Evolutionary conservation across 139 green algal genomes (phyloP), one percentile per base, ranked within the genome.

Genomic region (Yamagishiella unicocca): DNA sequence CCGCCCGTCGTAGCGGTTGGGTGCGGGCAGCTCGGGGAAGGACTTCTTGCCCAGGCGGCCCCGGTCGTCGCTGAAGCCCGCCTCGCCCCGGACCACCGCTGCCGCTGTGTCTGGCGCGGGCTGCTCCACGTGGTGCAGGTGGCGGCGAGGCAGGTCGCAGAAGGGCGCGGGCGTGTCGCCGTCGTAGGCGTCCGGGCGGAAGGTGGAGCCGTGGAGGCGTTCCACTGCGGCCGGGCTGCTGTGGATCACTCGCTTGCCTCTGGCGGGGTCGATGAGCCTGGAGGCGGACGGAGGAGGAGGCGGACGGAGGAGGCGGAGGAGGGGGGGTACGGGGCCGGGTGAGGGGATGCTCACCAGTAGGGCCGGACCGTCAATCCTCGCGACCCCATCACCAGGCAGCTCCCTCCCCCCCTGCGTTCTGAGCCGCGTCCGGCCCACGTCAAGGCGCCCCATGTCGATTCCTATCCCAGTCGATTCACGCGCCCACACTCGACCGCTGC

Each of bases 181-280:
- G 84, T 83, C 79, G 84, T 84, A 64, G 62, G 84, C 84, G 38
- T 55, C 71, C 24, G 89, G 64, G 2, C 31, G 27, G 37, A 92
- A 90, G 1, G 75, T 75, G 14, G 82, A 84, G 43, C 85, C 89
- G 25, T 71, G 61, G 40, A 92, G 66, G 8, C 45, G 12, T 12
- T 88, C 54, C 25, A 82, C 8, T 9, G 84, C 50, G 0, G 80
- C 84, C 12, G 62, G 42, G 9, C 37, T 45, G 79, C 64, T 58
- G 61, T 62, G 22, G 2, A 40, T 55, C 5, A 24, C 33, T 14
- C 17, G 21, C 55, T 85, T 88, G 53, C 89, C 89, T 4, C 46
- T 80, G 33, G 72, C 84, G 2, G 90, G 90, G 64, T 91, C 80
- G 14, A 93, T 91, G 10, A 89, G 64, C n/a, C 61, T 89, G 82